Conservation (phyloP, 345 rosid genomes). For the Barbarea vulgaris region DNA sequence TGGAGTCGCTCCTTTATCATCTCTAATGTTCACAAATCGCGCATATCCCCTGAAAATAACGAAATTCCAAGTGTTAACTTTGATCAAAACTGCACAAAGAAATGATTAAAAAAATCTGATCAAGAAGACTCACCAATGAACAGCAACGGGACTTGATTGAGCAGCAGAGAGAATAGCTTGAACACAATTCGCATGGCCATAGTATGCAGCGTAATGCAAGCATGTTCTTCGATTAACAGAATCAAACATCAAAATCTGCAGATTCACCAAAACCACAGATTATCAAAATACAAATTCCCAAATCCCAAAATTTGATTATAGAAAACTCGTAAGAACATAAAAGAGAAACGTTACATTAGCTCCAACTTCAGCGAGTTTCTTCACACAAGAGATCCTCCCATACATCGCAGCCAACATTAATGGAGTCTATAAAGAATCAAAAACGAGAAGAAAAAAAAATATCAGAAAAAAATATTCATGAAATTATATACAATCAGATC, state of each 20-base stretch:
- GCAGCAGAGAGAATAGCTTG: constrained; percentile 81
- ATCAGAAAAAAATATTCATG: background rate
- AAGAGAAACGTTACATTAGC: constrained; percentile 70
- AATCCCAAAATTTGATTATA: no score
- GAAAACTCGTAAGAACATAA: background rate
- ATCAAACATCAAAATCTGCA: constrained; percentile 93
- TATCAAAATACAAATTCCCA: no score
- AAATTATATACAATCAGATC: background rate
- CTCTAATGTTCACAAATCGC: constrained; percentile 91
- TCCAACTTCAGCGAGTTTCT: constrained; percentile 88
- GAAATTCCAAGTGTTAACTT: constrained; percentile 2
- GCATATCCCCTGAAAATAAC: constrained; percentile 75
- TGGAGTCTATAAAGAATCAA: constrained; percentile 63
- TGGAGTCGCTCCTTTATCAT: constrained; percentile 89
- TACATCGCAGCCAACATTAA: constrained; percentile 98
- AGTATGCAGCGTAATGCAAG: constrained; percentile 92
- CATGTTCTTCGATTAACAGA: constrained; percentile 86
- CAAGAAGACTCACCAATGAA: constrained; percentile 59
- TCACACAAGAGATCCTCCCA: constrained; percentile 80
- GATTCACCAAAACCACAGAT: constrained; percentile 1
- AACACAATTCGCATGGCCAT: constrained; percentile 83
- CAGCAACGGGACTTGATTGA: constrained; percentile 79
- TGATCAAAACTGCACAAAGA: background rate
- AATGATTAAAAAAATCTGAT: background rate
- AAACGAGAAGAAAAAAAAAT: background rate